Base-by-base conservation (phyloP, 371 early-diverging fungal species). In the Mucor saturninus region DNA sequence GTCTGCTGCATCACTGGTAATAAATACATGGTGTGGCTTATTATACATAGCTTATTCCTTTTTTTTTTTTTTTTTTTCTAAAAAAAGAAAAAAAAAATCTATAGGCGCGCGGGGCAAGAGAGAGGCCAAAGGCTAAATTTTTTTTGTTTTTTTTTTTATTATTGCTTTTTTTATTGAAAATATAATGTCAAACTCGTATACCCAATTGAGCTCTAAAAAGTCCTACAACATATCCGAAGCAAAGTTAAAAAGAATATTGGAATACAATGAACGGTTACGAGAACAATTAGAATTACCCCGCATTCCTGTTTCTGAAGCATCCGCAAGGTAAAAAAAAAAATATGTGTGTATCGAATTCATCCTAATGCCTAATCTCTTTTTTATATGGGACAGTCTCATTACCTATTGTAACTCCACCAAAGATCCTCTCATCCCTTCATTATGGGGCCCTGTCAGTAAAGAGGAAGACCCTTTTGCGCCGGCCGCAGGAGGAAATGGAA, bases 381-480 rank as follows among this genome's bases (percentile, higher is more conserved):
- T 4, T 30, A 35, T 37, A 42, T 30, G 7, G 2, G 11, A 40
- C 65, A 87, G 86, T 48, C 64, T 86, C 32, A 78, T 86, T 54
- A 67, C 80, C 37, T 81, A 83, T 62, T 88, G 88, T 57, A 78
- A 77, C 61, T 50, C 58, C 15, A 84, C 78, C 56, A 71, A 72
- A 52, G 94, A 94, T 74, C 83, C 83, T 42, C 76, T 94, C 28
- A 66, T 94, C 54, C 93, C 93, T 10, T 91, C 86, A 5, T 76
- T 91, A 45, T 94, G 93, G 95, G 95, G 95, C 8, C 67, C 74
- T 28, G 63, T 80, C 9, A 88, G 87, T 69, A 87, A 86, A 67
- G 80, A 86, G 21, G 90, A 94, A 54, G 93, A 95, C 71, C 95
- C 94, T 40, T 94, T 89, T 75, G 88, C 85, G 55, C 83, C 85